A percentile compares a stretch with the other conserved stretches of the same genome.
phyloP scores from a whole-genome alignment of 306 rosid genomes.

The Aeschynomene evenia region DNA sequence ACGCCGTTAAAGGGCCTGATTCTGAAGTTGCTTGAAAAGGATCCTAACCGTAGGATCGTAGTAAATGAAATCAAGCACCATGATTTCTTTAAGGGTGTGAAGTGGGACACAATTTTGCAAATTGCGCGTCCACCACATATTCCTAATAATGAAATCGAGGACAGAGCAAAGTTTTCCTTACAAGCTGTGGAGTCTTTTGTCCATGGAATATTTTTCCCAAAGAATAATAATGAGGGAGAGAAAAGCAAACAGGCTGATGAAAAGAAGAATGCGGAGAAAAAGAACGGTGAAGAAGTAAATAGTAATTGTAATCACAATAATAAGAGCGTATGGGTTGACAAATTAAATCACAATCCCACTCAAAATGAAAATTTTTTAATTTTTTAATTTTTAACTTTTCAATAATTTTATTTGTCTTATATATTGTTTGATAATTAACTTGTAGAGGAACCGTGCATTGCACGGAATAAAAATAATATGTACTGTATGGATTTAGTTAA shows the following conservation, averaged over 20 bases:
- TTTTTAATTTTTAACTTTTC: slow-evolving; percentile 32
- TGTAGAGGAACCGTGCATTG: no score
- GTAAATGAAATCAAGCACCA: slow-evolving; percentile 65
- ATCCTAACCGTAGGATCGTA: slow-evolving; percentile 59
- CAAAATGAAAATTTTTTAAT: slow-evolving; percentile 35
- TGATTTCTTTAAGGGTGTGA: slow-evolving; percentile 52
- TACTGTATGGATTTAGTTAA: no score
- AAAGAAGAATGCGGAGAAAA: neutral
- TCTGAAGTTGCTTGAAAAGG: slow-evolving; percentile 54
- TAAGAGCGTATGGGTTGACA: slow-evolving; percentile 38
- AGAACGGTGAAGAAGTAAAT: neutral
- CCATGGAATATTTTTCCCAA: slow-evolving; percentile 48
- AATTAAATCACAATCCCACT: slow-evolving; percentile 12
- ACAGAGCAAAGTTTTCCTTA: slow-evolving; percentile 12
- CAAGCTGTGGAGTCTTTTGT: slow-evolving; percentile 66
- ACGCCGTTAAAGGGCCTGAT: slow-evolving; percentile 69
- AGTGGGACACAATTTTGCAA: slow-evolving; percentile 57
- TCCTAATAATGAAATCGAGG: slow-evolving; percentile 48
- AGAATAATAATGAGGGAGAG: neutral
- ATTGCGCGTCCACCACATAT: slow-evolving; percentile 71
- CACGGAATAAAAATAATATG: no score
- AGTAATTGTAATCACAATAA: neutral
- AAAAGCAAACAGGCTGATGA: neutral
- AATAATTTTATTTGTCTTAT: neutral
- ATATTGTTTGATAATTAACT: no score